A percentile compares a stretch with the other conserved stretches of the same genome.
These are phyloP conservation scores for Picochlorum sp. DNA, from an alignment of 139 green algal genomes.

Conservation along the genomic window DNA sequence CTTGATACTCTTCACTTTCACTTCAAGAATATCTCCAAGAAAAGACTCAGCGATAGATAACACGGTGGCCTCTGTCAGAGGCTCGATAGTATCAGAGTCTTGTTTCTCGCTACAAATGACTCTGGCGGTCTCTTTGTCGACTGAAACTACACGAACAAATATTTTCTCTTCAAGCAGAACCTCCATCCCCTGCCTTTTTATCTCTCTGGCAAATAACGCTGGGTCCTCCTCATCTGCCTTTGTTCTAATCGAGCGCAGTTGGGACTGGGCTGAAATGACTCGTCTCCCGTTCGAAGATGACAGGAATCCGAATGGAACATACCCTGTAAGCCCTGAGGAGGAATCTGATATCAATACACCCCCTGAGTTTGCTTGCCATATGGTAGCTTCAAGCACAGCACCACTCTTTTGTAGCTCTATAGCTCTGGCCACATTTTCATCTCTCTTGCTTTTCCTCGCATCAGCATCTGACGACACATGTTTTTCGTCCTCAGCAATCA, in stretches of 20 bases:
- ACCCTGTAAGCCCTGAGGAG: slow-evolving; percentile 2
- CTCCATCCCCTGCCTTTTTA: not conserved
- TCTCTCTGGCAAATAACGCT: no score
- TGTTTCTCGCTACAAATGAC: not conserved
- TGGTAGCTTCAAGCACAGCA: not conserved
- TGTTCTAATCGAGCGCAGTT: no score
- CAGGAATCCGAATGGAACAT: slow-evolving; percentile 18
- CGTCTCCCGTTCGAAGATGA: no score
- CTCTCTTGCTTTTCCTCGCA: not conserved
- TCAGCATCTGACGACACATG: not conserved
- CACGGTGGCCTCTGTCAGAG: not conserved
- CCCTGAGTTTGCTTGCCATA: slow-evolving; percentile 15
- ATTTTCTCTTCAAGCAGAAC: not conserved
- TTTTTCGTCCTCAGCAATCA: not conserved
- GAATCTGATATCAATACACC: slow-evolving; percentile 14
- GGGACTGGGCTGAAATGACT: no score
- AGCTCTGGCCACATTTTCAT: slow-evolving; percentile 1
- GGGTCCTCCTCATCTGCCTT: no score
- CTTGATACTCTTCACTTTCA: slow-evolving; percentile 2
- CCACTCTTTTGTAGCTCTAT: not conserved
- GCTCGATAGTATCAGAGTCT: no score
- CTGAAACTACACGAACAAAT: not conserved
- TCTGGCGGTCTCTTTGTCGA: not conserved
- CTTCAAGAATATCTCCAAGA: not conserved
- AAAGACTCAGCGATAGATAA: not conserved